Percentiles rank a stretch among this genome's conserved stretches.
These are phyloP conservation scores for Suillus occidentalis DNA, from an alignment of 768 basidiomycete species.

Conservation along the genomic window DNA sequence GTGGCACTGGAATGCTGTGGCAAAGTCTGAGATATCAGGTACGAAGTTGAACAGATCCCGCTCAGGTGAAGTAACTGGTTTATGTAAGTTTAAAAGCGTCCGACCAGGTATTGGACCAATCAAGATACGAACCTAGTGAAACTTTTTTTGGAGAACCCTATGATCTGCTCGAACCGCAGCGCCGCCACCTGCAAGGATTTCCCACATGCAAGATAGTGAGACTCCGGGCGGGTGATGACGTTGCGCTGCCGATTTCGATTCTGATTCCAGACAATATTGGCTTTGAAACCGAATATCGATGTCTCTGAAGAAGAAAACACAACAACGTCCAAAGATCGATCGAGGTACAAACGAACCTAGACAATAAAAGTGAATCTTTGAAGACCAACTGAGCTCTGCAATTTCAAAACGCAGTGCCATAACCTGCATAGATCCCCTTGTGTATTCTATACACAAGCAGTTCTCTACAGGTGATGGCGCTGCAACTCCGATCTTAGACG, in stretches of 20 bases:
- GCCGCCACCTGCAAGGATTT: background rate
- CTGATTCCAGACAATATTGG: background rate
- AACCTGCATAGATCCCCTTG: background rate
- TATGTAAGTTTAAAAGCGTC: too few relatives aligned
- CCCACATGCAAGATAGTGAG: background rate
- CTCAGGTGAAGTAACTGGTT: too few relatives aligned
- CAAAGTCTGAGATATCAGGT: too few relatives aligned
- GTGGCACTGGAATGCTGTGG: too few relatives aligned
- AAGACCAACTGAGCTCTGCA: background rate
- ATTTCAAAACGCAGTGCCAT: background rate
- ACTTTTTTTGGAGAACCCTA: background rate
- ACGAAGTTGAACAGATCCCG: too few relatives aligned
- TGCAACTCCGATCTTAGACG: background rate
- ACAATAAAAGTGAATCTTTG: background rate
- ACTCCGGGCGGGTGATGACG: rapidly evolving
- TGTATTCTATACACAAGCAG: background rate
- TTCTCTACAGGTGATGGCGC: background rate
- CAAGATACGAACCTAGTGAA: too few relatives aligned
- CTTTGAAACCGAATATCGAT: background rate
- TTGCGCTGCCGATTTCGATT: background rate
- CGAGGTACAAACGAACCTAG: background rate
- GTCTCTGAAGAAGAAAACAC: background rate
- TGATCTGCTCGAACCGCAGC: background rate
- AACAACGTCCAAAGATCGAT: background rate
- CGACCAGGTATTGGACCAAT: too few relatives aligned